These are phyloP conservation scores for Vigna angularis DNA, from an alignment of 306 rosid species.

Conservation along the genomic window DNA sequence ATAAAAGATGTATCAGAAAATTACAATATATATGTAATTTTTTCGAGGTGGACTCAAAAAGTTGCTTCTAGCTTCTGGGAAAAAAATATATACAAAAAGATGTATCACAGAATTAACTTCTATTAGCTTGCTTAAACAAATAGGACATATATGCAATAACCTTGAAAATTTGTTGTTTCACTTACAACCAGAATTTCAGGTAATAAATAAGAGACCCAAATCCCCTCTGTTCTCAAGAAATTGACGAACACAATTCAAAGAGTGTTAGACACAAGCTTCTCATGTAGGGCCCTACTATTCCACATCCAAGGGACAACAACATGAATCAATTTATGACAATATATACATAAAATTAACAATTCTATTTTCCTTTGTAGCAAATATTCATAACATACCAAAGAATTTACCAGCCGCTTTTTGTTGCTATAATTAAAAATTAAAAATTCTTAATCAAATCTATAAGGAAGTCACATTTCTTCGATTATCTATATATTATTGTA, in stretches of 20 bases:
- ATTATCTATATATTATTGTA: not conserved
- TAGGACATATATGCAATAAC: not conserved
- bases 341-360: constrained; percentile 4
- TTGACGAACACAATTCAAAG: not conserved
- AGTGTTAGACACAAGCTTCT: not conserved
- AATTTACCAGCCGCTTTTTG: not conserved
- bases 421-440: not conserved
- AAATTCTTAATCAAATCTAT: not conserved
- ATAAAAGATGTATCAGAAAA: no score
- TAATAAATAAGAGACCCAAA: not conserved
- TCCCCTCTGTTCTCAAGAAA: not conserved
- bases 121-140: not conserved
- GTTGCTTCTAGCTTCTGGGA: no score
- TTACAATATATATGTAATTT: not conserved
- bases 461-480: not conserved
- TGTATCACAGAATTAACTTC: not conserved
- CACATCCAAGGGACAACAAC: constrained; percentile 11
- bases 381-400: not conserved
- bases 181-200: not conserved
- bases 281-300: not conserved
- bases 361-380: not conserved
- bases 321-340: not conserved
- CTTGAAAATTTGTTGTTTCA: constrained; percentile 5
- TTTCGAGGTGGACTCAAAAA: no score
- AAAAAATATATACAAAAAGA: no score